Evolutionary conservation across 2,329 filamentous ascomycete genomes (phyloP).

Genomic region (Pestalotiopsis sp.): DNA sequence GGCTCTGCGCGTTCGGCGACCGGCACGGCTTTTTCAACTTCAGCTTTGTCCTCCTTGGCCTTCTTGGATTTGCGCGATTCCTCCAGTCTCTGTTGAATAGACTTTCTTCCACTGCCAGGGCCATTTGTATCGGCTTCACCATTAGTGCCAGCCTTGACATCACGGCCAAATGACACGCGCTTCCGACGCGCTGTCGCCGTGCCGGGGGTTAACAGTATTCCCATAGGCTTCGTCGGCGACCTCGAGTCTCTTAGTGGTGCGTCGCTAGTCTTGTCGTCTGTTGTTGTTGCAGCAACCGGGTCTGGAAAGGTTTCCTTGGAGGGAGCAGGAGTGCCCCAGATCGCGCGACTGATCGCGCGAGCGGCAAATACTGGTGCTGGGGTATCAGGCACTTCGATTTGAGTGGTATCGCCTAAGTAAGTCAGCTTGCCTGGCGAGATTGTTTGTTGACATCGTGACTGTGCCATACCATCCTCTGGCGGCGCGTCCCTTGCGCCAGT

Average conservation of each 20-base stretch:
- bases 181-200: constrained; percentile 64
- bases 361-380: constrained; percentile 69
- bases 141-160: constrained; percentile 48
- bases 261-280: constrained; percentile 26
- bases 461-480: constrained; percentile 25
- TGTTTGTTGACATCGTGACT: neutral
- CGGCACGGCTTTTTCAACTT: constrained; percentile 9
- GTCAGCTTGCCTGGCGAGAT: constrained; percentile 4
- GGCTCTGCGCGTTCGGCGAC: neutral
- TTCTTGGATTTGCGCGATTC: constrained; percentile 29
- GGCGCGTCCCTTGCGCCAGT: constrained; percentile 37
- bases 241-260: constrained; percentile 32
- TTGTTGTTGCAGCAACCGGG: constrained; percentile 33
- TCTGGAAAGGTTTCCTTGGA: constrained; percentile 30
- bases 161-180: constrained; percentile 66
- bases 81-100: constrained; percentile 32
- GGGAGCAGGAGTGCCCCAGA: constrained; percentile 61
- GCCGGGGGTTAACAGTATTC: constrained; percentile 67
- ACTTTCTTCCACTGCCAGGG: constrained; percentile 26
- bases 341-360: constrained; percentile 63
- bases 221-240: constrained; percentile 54
- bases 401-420: constrained; percentile 44
- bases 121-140: constrained; percentile 23
- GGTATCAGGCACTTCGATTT: constrained; percentile 63
- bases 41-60: constrained; percentile 25